These are phyloP conservation scores for Trametes elegans DNA, from an alignment of 768 basidiomycete genomes.

Conservation along the genomic window DNA sequence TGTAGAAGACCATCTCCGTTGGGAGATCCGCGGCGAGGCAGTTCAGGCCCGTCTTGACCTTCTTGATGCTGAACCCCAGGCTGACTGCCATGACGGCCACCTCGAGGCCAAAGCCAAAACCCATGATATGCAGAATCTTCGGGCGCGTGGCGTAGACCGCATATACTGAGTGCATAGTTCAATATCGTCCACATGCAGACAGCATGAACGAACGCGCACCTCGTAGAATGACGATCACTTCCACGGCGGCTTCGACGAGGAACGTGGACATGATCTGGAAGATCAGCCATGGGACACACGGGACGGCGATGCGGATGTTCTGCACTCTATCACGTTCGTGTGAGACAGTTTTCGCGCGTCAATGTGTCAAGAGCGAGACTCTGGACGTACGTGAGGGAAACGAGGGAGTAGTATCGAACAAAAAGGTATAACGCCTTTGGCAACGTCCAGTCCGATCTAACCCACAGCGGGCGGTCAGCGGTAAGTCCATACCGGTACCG, in stretches of 20 bases:
- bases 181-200: background rate
- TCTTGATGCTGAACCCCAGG: conserved; percentile 14
- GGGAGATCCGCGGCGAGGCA: conserved; percentile 12
- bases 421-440: conserved; percentile 17
- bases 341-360: background rate
- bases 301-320: conserved; percentile 3
- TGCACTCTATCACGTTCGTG: background rate
- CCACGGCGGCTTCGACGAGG: conserved; percentile 11
- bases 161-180: conserved; percentile 1
- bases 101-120: conserved; percentile 6
- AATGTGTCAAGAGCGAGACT: too few species aligned
- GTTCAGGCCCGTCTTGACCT: conserved; percentile 7
- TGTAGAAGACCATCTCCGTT: conserved; percentile 15
- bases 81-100: conserved; percentile 10
- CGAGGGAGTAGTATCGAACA: conserved; percentile 16
- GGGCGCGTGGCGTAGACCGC: conserved; percentile 6
- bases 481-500: background rate
- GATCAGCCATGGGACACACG: conserved; percentile 13
- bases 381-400: conserved; percentile 8
- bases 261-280: conserved; percentile 14
- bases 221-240: conserved; percentile 18
- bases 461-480: background rate
- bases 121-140: conserved; percentile 12
- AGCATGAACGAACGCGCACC: background rate
- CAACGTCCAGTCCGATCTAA: conserved; percentile 15